Percentiles rank a stretch among this genome's conserved stretches.
phyloP scores from a whole-genome alignment of 2,329 filamentous ascomycete genomes.

The Fusarium torulosum region DNA sequence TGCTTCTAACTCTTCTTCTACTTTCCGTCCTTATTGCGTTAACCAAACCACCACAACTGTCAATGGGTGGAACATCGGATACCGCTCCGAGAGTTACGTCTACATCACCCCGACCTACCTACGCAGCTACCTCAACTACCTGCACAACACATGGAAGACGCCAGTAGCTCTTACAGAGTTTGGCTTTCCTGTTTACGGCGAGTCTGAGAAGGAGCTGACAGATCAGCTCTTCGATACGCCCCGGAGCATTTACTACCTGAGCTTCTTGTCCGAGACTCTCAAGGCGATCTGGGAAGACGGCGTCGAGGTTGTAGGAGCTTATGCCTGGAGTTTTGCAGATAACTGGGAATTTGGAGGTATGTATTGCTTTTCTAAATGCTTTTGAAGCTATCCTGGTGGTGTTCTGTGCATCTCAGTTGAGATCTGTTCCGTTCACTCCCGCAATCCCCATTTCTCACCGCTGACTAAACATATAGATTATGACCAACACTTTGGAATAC shows the following conservation, averaged over 20 bases:
- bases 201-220: conserved; percentile 56
- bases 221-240: conserved; percentile 68
- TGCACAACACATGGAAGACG: conserved; percentile 69
- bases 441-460: too few species aligned
- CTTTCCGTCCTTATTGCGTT: conserved; percentile 66
- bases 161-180: conserved; percentile 67
- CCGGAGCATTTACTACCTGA: conserved; percentile 66
- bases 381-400: too few species aligned
- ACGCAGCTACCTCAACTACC: conserved; percentile 66
- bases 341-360: conserved; percentile 67
- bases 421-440: too few species aligned
- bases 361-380: too few species aligned
- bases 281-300: conserved; percentile 69
- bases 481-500: conserved; percentile 65
- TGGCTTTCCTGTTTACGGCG: conserved; percentile 66
- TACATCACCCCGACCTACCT: conserved; percentile 71
- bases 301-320: conserved; percentile 65
- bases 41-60: conserved; percentile 59
- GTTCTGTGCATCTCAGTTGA: too few species aligned
- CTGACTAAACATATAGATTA: conserved; percentile 6
- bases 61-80: conserved; percentile 70
- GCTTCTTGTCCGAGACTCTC: conserved; percentile 66
- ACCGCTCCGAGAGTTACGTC: conserved; percentile 66
- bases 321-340: conserved; percentile 66
- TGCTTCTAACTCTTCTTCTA: conserved; percentile 58